Evolutionary conservation across 805 yeast genomes (phyloP).

Genomic region (Lipomyces chichibuensis): DNA sequence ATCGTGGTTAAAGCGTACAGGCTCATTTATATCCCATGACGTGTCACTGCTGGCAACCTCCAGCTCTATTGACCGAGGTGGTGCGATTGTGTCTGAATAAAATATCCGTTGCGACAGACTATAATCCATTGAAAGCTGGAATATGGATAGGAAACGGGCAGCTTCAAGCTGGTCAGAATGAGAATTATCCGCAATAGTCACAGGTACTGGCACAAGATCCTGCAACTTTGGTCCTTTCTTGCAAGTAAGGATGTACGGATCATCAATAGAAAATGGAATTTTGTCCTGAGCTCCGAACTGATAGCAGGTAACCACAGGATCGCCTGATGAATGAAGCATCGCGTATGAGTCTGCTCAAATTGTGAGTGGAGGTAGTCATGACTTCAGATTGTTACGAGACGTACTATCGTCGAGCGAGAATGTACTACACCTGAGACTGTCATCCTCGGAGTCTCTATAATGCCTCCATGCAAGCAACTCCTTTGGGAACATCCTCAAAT

Average conservation of each 20-base stretch:
- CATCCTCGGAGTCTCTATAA: conserved; percentile 58
- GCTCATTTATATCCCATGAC: neutral
- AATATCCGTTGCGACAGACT: conserved; percentile 18
- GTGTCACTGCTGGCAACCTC: conserved; percentile 4
- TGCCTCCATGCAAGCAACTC: conserved; percentile 76
- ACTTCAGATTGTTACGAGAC: neutral
- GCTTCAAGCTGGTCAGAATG: neutral
- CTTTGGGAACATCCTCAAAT: conserved; percentile 44
- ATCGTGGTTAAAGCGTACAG: conserved; percentile 13
- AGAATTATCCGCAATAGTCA: neutral
- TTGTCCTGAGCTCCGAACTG: conserved; percentile 46
- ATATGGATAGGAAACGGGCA: conserved; percentile 22
- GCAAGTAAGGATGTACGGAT: conserved; percentile 41
- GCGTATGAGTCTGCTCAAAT: conserved; percentile 34
- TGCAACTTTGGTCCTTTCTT: conserved; percentile 9
- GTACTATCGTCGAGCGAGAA: conserved; percentile 14
- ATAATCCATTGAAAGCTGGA: conserved; percentile 13
- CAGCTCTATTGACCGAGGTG: conserved; percentile 11
- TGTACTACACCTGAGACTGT: conserved; percentile 47
- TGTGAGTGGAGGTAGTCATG: neutral
- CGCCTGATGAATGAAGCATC: conserved; percentile 42
- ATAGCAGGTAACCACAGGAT: conserved; percentile 45
- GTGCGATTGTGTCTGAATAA: neutral
- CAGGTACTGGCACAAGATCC: conserved; percentile 9
- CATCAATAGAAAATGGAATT: conserved; percentile 47